Base-by-base conservation (phyloP, 192 early-diverging fungal species). In the Funneliformis geosporum region DNA sequence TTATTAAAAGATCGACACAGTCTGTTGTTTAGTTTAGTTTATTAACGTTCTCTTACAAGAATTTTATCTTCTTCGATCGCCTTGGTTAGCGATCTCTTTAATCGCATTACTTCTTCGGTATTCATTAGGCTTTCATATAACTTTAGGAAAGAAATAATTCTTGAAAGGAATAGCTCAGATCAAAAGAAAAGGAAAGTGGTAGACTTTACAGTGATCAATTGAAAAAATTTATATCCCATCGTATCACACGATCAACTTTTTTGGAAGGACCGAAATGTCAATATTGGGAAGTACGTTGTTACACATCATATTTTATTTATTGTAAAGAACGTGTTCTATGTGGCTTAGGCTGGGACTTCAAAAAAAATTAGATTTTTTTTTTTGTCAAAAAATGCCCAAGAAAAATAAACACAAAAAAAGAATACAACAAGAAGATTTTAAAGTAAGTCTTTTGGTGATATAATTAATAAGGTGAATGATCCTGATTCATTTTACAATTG, bases 321-420 rank as follows among this genome's bases (percentile, higher is more conserved):
- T 33, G 0, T 33, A 33, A 33, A 33, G 33, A 0, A 33, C 33
- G 33, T 33, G 33, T 33, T 33, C 33, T 33, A 33, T 2, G 33
- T 33, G 33, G 33, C 33, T 33, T 33, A n/a, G n/a, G n/a, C n/a
- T n/a, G n/a, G n/a, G n/a, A n/a, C n/a, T n/a, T n/a, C n/a, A n/a
- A n/a, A n/a, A n/a, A n/a, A n/a, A n/a, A n/a, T n/a, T n/a, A n/a
- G n/a, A n/a, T n/a, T n/a, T n/a, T n/a, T n/a, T n/a, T n/a, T n/a
- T n/a, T n/a, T n/a, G n/a, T n/a, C n/a, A n/a, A n/a, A n/a, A n/a
- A 77, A 78, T 78, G 76, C 76, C 76, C 0, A 78, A 78, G 39
- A 78, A 78, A 78, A 78, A 43, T 38, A 39, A 69, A 42, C 64
- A 47, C 16, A 79, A 79, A 55, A 79, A 69, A 60, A 67, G 60